A percentile compares a stretch with the other conserved stretches of the same genome.
Evolutionary conservation across 2,329 filamentous ascomycete species (phyloP).

Genomic region (Blastomyces silverae): DNA sequence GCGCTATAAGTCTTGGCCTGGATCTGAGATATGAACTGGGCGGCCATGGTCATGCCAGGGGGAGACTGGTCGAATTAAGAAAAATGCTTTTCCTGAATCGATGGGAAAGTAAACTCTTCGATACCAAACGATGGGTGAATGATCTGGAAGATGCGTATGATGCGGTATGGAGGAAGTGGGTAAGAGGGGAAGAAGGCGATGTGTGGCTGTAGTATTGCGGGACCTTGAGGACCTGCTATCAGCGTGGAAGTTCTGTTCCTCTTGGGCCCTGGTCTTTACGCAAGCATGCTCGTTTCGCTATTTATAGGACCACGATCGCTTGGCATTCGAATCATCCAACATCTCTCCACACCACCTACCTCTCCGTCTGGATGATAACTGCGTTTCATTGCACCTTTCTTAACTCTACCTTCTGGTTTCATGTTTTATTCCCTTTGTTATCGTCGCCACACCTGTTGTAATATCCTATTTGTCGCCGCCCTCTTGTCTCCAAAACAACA

Average conservation of each 20-base stretch:
- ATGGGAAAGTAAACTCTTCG: constrained; percentile 81
- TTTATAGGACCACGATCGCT: not conserved
- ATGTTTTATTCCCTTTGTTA: not conserved
- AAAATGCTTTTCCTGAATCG: constrained; percentile 74
- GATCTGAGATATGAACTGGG: constrained; percentile 53
- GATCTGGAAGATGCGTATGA: constrained; percentile 87
- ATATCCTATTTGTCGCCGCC: not conserved
- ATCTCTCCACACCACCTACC: not conserved
- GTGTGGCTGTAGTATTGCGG: constrained; percentile 61
- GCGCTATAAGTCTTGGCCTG: constrained; percentile 61
- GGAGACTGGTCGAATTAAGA: constrained; percentile 70
- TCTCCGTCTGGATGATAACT: not conserved
- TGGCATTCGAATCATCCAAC: not conserved
- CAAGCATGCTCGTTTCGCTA: not conserved
- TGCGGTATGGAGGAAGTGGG: constrained; percentile 84
- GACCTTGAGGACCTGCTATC: not conserved
- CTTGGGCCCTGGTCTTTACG: not conserved
- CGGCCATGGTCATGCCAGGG: constrained; percentile 40
- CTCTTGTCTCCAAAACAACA: not conserved
- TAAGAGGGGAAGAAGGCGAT: constrained; percentile 77
- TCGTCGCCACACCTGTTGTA: not conserved
- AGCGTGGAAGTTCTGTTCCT: not conserved
- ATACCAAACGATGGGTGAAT: constrained; percentile 82
- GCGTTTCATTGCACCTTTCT: not conserved
- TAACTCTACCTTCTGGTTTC: not conserved